Evolutionary conservation across 2,329 filamentous ascomycete genomes (phyloP), one percentile per base, ranked within the genome.

Genomic region (Xylariaceae sp.): DNA sequence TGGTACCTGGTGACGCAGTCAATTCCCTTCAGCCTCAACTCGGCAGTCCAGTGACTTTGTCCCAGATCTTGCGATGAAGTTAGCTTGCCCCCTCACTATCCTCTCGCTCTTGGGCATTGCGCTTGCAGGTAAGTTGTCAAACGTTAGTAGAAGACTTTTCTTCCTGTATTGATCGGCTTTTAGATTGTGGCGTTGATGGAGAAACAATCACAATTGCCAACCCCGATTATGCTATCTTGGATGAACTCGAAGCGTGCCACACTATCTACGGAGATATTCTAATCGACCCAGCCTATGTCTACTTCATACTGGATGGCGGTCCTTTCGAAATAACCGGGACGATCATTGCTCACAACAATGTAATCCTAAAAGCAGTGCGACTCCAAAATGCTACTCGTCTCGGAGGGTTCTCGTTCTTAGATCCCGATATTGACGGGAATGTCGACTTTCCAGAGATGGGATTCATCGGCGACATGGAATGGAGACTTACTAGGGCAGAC

Each of bases 141-240:
- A 28, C 22, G 7, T 28, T 7, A 5, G 22, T 7, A 28, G 4
- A 4, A 4, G 22, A 5, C 22, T 4, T 5, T 28, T 28, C 22
- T 28, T 28, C 7, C 22, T 5, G 22, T 28, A 28, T 28, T 28
- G 7, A 28, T 28, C 4, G 22, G 22, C 11, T 22, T 28, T n/a
- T n/a, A 52, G 41, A 52, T 31, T 52, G 50, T 28, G 50, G 50
- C 16, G 41, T 45, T 22, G 41, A 48, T 7, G 50, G 50, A 1
- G 45, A 45, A 18, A 48, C 45, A 16, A 52, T 44, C n/a, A 36
- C 48, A 9, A 42, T 52, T n/a, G 50, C 45, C 28, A 52, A 52
- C 11, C 50, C 50, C 18, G 42, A 52, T 18, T 52, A 45, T 31
- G 5, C 40, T 9, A 44, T 52, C 38, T 17, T 52, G 2, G 45